These are phyloP conservation scores for Articulospora tetracladia DNA, from an alignment of 495 filamentous ascomycete genomes.

Conservation along the genomic window DNA sequence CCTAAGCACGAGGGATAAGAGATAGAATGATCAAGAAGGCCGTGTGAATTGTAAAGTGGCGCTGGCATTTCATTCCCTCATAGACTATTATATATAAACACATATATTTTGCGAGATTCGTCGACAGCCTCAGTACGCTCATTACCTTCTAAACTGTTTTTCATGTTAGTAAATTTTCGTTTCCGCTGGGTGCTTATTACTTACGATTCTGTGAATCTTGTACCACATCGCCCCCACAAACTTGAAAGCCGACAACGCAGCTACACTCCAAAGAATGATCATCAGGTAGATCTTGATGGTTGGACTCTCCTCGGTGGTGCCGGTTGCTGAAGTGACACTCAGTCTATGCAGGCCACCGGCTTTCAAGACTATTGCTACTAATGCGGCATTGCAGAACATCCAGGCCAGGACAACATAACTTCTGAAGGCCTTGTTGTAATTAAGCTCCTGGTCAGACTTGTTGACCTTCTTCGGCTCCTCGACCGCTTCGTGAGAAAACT, in stretches of 20 bases:
- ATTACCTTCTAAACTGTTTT: neutral
- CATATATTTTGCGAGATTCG: too few relatives aligned
- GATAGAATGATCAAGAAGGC: too few relatives aligned
- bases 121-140: too few relatives aligned
- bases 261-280: conserved; percentile 91
- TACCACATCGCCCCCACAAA: conserved; percentile 89
- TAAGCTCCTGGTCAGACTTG: conserved; percentile 35
- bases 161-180: neutral
- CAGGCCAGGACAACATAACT: conserved; percentile 17
- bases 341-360: conserved; percentile 76
- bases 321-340: conserved; percentile 27
- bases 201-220: conserved; percentile 16
- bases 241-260: conserved; percentile 78
- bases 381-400: conserved; percentile 23
- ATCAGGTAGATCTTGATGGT: conserved; percentile 75
- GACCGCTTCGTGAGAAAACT: conserved; percentile 52
- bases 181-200: neutral
- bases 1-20: too few relatives aligned
- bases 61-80: too few relatives aligned
- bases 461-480: conserved; percentile 60
- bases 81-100: too few relatives aligned
- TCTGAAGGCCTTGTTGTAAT: conserved; percentile 15
- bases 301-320: conserved; percentile 13
- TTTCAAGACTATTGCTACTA: conserved; percentile 71
- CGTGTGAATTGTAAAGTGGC: too few relatives aligned